Base-by-base conservation (phyloP, 2,329 filamentous ascomycete genomes). In the Penicillium concentricum region DNA sequence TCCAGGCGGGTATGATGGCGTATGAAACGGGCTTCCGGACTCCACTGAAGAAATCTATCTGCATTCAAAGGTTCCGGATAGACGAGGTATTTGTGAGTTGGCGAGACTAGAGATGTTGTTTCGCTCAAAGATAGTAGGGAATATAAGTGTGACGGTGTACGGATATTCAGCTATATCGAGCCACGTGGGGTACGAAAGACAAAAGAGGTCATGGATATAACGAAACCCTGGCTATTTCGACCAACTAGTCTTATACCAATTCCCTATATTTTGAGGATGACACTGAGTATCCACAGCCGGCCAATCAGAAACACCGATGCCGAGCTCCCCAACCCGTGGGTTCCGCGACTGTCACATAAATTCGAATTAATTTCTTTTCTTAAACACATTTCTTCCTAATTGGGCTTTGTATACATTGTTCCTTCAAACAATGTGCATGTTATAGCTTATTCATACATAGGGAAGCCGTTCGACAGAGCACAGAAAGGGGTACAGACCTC, bases 321-420 rank as follows among this genome's bases (percentile, higher is more conserved):
- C 54, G 42, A 60, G 48, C 45, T 66, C 57, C 62, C 65, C 60
- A 71, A 70, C 63, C 62, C 69, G 70, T 68, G 66, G 65, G 64
- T 60, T 67, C 63, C 67, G 69, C 67, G 62, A 69, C 67, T 35
- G 62, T 67, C 63, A 67, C 61, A 58, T 57, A 57, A 61, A 57
- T 57, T 60, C 22, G 46, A 35, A 43, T 54, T 55, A 54, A 46
- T 56, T 51, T 51, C 56, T 52, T 50, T 28, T 41, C 58, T 30
- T 30, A 13, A 52, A 32, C 34, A 43, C 24, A 4, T 26, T 37
- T 30, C 41, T 26, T 28, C 49, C 7, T 28, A 22, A 35, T 55
- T 43, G 45, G 15, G 47, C 30, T 44, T 32, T 15, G 5, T 43
- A n/a, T 20, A 45, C 26, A 43, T 39, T n/a, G 5, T 26, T 56